Evolutionary conservation across 495 filamentous ascomycete genomes (phyloP).

Genomic region (Neurospora discreta): DNA sequence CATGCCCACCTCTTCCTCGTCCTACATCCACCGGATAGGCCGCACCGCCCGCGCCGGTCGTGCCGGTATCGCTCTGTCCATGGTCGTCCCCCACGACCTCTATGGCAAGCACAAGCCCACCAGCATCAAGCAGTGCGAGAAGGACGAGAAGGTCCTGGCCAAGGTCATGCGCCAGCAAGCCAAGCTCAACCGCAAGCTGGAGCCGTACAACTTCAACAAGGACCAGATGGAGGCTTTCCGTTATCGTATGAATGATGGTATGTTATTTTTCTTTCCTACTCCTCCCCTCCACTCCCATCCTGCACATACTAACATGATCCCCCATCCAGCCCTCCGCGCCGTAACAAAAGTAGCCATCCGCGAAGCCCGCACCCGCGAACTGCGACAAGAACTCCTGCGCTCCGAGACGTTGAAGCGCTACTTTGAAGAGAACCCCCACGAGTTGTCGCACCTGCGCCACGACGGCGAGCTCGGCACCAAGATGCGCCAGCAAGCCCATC

Average conservation of each 20-base stretch:
- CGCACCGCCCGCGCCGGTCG: constrained; percentile 85
- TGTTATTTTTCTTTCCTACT: too few relatives aligned
- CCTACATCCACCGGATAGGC: constrained; percentile 89
- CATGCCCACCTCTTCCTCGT: constrained; percentile 75
- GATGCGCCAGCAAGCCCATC: constrained; percentile 70
- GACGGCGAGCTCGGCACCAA: constrained; percentile 69
- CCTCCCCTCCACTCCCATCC: too few relatives aligned
- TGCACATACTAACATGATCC: neutral
- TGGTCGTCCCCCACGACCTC: constrained; percentile 69
- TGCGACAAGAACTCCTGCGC: constrained; percentile 80
- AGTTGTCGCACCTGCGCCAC: constrained; percentile 77
- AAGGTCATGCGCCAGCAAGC: constrained; percentile 62
- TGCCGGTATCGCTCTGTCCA: constrained; percentile 88
- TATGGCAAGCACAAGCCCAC: constrained; percentile 88
- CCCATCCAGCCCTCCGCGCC: constrained; percentile 43
- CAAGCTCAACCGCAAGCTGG: constrained; percentile 64
- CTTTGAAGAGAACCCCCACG: constrained; percentile 93
- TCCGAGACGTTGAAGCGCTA: constrained; percentile 88
- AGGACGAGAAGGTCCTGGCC: constrained; percentile 73
- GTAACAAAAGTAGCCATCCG: constrained; percentile 76
- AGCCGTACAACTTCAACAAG: constrained; percentile 92
- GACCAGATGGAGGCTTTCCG: constrained; percentile 82
- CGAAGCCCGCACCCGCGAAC: constrained; percentile 78
- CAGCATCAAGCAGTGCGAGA: constrained; percentile 51
- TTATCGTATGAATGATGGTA: constrained; percentile 86